Evolutionary conservation across 2,329 filamentous ascomycete species (phyloP).

Genomic region (Claviceps purpurea): DNA sequence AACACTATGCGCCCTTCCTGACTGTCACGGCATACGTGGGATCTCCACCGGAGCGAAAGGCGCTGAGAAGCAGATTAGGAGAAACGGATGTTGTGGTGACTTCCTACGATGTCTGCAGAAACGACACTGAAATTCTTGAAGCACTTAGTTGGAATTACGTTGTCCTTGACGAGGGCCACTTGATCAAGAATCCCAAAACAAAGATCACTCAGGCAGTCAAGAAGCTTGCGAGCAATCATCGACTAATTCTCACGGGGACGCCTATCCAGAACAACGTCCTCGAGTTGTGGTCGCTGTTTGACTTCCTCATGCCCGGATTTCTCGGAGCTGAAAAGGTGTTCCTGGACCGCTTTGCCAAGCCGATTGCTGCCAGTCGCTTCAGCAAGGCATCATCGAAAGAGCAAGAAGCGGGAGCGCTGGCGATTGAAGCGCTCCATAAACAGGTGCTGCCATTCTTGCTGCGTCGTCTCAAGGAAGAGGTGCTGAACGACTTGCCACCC

Average conservation of each 20-base stretch:
- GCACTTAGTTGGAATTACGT: slow-evolving; percentile 93
- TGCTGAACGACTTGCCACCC: slow-evolving; percentile 86
- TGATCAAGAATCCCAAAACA: slow-evolving; percentile 97
- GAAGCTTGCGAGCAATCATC: slow-evolving; percentile 77
- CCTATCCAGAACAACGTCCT: slow-evolving; percentile 97
- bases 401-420: slow-evolving; percentile 89
- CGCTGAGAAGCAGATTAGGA: slow-evolving; percentile 54
- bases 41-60: slow-evolving; percentile 65
- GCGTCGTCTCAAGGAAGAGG: slow-evolving; percentile 92
- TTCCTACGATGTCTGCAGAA: slow-evolving; percentile 94
- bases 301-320: slow-evolving; percentile 98
- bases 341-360: slow-evolving; percentile 85
- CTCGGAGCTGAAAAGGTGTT: slow-evolving; percentile 92
- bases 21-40: slow-evolving; percentile 84
- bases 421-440: slow-evolving; percentile 96
- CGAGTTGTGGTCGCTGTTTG: slow-evolving; percentile 94
- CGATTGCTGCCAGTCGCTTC: slow-evolving; percentile 85
- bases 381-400: slow-evolving; percentile 97
- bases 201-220: slow-evolving; percentile 94
- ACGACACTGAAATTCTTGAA: slow-evolving; percentile 75
- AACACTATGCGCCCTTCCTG: slow-evolving; percentile 88
- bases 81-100: slow-evolving; percentile 89
- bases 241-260: slow-evolving; percentile 89
- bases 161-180: slow-evolving; percentile 89
- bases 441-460: slow-evolving; percentile 94